Evolutionary conservation across 495 filamentous ascomycete genomes (phyloP).

Genomic region (Immersiella caudata): DNA sequence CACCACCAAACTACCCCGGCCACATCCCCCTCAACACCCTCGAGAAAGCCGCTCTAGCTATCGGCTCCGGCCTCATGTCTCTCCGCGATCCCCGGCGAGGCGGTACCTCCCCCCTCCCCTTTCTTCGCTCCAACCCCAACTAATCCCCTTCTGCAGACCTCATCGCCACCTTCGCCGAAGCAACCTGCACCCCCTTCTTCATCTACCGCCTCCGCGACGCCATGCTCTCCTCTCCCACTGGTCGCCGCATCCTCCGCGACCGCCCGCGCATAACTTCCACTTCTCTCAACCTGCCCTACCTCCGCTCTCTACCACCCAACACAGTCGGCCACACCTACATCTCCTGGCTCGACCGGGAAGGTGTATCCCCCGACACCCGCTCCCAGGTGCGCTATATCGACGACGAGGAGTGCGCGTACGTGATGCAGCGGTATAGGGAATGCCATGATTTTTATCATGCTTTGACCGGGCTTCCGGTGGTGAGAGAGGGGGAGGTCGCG

Average conservation of each 20-base stretch:
- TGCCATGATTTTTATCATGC: slow-evolving; percentile 99
- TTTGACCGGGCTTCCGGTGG: slow-evolving; percentile 85
- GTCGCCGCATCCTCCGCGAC: slow-evolving; percentile 87
- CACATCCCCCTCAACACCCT: slow-evolving; percentile 84
- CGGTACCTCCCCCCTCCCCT: slow-evolving; percentile 47
- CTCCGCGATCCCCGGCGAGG: slow-evolving; percentile 78
- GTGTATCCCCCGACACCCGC: slow-evolving; percentile 89
- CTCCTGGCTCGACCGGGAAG: slow-evolving; percentile 87
- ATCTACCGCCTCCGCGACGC: slow-evolving; percentile 87
- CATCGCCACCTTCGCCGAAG: slow-evolving; percentile 90
- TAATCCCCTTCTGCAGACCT: slow-evolving; percentile 62
- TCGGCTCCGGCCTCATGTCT: slow-evolving; percentile 80
- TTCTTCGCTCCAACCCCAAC: slow-evolving; percentile 6
- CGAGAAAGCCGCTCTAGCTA: slow-evolving; percentile 75
- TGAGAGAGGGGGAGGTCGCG: slow-evolving; percentile 90
- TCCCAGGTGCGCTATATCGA: slow-evolving; percentile 83
- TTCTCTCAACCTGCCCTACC: slow-evolving; percentile 67
- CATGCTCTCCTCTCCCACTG: slow-evolving; percentile 84
- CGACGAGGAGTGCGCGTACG: slow-evolving; percentile 92
- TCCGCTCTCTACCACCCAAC: slow-evolving; percentile 70
- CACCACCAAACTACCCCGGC: slow-evolving; percentile 81
- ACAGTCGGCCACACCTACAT: slow-evolving; percentile 86
- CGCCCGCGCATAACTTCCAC: slow-evolving; percentile 84
- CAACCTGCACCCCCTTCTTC: slow-evolving; percentile 93
- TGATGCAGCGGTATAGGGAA: slow-evolving; percentile 98